These are phyloP conservation scores for Trichoderma parareesei DNA, from an alignment of 495 filamentous ascomycete species.

Conservation along the genomic window DNA sequence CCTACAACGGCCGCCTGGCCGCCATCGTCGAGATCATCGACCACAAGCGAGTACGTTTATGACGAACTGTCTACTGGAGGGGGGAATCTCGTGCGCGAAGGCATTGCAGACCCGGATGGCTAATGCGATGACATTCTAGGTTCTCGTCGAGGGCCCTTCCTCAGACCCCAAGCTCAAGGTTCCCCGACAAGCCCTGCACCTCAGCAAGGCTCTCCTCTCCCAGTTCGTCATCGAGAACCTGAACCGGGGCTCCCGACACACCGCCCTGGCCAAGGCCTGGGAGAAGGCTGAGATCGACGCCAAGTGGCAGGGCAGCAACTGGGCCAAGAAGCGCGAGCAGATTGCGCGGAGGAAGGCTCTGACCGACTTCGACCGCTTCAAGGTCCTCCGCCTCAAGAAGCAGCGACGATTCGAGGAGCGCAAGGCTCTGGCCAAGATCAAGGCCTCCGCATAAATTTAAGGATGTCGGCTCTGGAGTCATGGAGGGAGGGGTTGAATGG, in stretches of 20 bases:
- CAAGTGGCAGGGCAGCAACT: constrained; percentile 82
- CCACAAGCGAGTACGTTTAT: constrained; percentile 94
- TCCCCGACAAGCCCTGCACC: constrained; percentile 72
- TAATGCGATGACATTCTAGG: constrained; percentile 48
- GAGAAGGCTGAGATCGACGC: constrained; percentile 75
- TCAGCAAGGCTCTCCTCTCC: constrained; percentile 79
- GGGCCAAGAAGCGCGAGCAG: constrained; percentile 81
- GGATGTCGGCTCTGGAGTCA: constrained; percentile 13
- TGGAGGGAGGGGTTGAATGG: constrained; percentile 9
- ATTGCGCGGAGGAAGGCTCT: constrained; percentile 79
- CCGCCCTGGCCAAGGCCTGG: constrained; percentile 76
- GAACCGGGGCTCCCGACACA: constrained; percentile 76
- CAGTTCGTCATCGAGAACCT: constrained; percentile 82
- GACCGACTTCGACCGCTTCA: constrained; percentile 99
- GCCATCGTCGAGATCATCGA: constrained; percentile 98
- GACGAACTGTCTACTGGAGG: neutral
- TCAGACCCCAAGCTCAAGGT: constrained; percentile 64
- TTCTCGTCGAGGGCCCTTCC: constrained; percentile 88
- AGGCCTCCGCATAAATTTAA: constrained; percentile 35
- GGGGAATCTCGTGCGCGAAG: constrained; percentile 6
- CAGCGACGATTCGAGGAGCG: constrained; percentile 94
- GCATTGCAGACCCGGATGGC: neutral
- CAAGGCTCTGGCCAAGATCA: constrained; percentile 80
- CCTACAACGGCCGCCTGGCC: constrained; percentile 76
- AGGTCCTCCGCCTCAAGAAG: constrained; percentile 96